These are phyloP conservation scores for Tylopilus felleus DNA, from an alignment of 768 basidiomycete species.

Conservation along the genomic window DNA sequence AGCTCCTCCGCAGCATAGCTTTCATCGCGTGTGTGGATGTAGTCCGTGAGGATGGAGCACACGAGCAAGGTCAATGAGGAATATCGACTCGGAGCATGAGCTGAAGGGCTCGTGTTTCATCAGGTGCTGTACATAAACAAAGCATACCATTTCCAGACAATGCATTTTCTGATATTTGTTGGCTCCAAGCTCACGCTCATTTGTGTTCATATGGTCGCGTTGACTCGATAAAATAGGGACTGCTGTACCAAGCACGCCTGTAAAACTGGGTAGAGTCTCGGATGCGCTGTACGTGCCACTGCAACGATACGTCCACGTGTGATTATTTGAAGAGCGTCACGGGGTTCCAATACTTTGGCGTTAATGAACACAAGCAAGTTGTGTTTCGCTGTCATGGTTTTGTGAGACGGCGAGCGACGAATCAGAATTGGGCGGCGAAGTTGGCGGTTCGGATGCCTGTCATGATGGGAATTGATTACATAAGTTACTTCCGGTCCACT, in stretches of 20 bases:
- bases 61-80: background rate
- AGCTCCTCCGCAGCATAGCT: constrained; percentile 1
- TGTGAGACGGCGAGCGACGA: constrained; percentile 2
- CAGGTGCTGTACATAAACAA: constrained; percentile 14
- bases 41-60: background rate
- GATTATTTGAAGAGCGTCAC: background rate
- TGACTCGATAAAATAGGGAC: background rate
- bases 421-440: background rate
- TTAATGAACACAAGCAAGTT: background rate
- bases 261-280: background rate
- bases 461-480: constrained; percentile 9
- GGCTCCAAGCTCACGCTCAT: background rate
- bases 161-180: constrained; percentile 2
- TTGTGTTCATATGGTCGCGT: constrained; percentile 10
- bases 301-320: background rate
- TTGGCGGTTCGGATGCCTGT: background rate
- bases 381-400: background rate
- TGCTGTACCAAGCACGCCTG: background rate
- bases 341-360: background rate
- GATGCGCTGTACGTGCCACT: background rate
- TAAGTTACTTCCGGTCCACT: constrained; percentile 3
- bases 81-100: background rate
- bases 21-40: background rate
- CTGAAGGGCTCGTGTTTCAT: background rate
- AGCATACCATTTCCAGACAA: constrained; percentile 22